These are phyloP conservation scores for Apiotrichum laibachii DNA, from an alignment of 1,284 basidiomycete species.

Conservation along the genomic window DNA sequence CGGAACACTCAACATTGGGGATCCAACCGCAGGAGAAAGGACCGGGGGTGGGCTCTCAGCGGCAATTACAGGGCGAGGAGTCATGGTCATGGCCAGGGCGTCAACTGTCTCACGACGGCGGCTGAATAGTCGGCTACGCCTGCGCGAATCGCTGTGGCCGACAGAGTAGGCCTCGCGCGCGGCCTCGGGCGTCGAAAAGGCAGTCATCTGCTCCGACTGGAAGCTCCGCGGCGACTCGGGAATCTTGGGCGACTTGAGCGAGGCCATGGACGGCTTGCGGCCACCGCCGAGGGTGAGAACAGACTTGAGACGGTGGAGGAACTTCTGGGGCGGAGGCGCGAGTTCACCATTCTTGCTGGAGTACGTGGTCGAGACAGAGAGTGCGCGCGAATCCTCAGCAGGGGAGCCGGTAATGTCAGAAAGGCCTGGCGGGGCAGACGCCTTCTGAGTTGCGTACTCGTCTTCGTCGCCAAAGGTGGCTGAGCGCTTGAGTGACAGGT, in stretches of 20 bases:
- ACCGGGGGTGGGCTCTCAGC: background rate
- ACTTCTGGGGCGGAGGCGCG: conserved; percentile 3
- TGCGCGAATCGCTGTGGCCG: conserved; percentile 10
- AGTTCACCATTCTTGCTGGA: background rate
- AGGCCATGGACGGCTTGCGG: background rate
- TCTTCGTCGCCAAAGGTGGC: conserved; percentile 24
- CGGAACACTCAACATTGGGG: background rate
- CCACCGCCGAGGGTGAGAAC: conserved; percentile 7
- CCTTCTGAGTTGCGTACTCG: conserved; percentile 6
- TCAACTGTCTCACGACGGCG: background rate
- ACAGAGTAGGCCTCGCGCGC: conserved; percentile 6
- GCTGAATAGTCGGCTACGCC: conserved; percentile 12
- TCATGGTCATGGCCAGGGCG: background rate
- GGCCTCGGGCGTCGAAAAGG: background rate
- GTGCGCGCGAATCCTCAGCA: conserved; percentile 2
- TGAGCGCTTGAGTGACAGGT: conserved; percentile 17
- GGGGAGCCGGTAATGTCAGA: conserved; percentile 16
- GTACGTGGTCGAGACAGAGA: background rate
- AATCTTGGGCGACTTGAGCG: background rate
- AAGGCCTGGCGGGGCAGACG: conserved; percentile 8
- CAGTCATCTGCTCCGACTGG: conserved; percentile 13
- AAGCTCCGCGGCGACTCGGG: conserved; percentile 19
- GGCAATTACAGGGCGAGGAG: background rate
- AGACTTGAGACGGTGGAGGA: conserved; percentile 19
- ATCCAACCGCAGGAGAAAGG: background rate